Percentiles rank a stretch among this genome's conserved stretches.
Evolutionary conservation across 2,329 filamentous ascomycete species (phyloP).

Genomic region (Alternaria sp.): DNA sequence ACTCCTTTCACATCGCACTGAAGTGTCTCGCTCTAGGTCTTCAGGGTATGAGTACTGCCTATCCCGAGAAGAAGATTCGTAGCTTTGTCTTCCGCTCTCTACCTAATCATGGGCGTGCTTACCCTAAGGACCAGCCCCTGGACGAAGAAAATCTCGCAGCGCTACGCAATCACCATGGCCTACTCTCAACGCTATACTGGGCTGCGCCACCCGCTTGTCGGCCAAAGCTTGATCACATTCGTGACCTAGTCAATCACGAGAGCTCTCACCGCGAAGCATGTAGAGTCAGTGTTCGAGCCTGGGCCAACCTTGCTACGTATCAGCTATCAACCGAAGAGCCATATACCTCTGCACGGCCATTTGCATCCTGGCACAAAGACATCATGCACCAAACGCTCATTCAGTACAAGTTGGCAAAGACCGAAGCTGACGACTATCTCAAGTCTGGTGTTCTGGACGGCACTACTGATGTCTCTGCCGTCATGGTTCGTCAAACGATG

Average conservation of each 20-base stretch:
- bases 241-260: conserved; percentile 62
- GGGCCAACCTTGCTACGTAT: conserved; percentile 63
- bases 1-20: conserved; percentile 64
- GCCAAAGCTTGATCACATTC: conserved; percentile 60
- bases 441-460: conserved; percentile 46
- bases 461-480: conserved; percentile 50
- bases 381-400: conserved; percentile 60
- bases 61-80: conserved; percentile 61
- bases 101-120: conserved; percentile 66
- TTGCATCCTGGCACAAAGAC: conserved; percentile 62
- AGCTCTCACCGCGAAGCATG: conserved; percentile 66
- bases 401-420: conserved; percentile 63
- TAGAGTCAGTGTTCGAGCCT: conserved; percentile 63
- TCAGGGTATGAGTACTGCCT: conserved; percentile 53
- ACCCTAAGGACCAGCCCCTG: conserved; percentile 63
- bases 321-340: conserved; percentile 62
- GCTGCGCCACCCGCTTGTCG: conserved; percentile 60
- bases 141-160: conserved; percentile 62
- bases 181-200: conserved; percentile 66
- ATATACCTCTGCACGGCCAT: conserved; percentile 52
- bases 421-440: conserved; percentile 63
- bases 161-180: conserved; percentile 66
- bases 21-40: conserved; percentile 62
- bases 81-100: conserved; percentile 64
- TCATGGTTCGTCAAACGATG: conserved; percentile 60